Conservation (phyloP, 148 eudicot genomes). For the Rhododendron ferrugineum region DNA sequence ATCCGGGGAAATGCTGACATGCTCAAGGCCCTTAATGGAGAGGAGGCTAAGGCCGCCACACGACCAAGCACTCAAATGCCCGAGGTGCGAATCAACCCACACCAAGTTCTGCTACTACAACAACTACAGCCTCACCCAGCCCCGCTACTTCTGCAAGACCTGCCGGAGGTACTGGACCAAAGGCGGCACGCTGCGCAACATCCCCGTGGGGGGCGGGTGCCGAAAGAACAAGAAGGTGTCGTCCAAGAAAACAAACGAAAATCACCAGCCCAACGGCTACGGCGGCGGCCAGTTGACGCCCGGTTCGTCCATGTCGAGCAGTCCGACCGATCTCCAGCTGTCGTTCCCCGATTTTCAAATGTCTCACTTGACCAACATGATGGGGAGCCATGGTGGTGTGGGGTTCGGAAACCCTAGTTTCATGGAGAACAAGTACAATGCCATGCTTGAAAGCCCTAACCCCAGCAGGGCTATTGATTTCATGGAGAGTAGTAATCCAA, state of each 20-base stretch:
- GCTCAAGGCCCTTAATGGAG: slow-evolving; percentile 62
- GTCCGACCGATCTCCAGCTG: slow-evolving; percentile 47
- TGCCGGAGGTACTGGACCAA: slow-evolving; percentile 28
- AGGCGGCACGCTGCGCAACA: slow-evolving; percentile 20
- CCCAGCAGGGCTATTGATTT: slow-evolving; percentile 43
- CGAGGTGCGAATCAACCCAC: slow-evolving; percentile 20
- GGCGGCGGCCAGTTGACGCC: not conserved
- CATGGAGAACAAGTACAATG: slow-evolving; percentile 25
- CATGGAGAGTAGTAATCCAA: slow-evolving; percentile 48
- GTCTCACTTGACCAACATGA: slow-evolving; percentile 32
- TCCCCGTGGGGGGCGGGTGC: slow-evolving; percentile 23
- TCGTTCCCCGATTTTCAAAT: slow-evolving; percentile 48
- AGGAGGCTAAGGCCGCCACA: slow-evolving; percentile 26
- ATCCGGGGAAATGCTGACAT: slow-evolving; percentile 55
- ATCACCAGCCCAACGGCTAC: not conserved
- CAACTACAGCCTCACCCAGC: slow-evolving; percentile 25
- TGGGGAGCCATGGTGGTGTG: slow-evolving; percentile 12
- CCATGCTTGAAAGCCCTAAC: slow-evolving; percentile 25
- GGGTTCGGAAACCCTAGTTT: slow-evolving; percentile 19
- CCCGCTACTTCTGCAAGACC: slow-evolving; percentile 27
- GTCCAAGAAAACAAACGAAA: slow-evolving; percentile 5
- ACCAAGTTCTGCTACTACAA: slow-evolving; percentile 27
- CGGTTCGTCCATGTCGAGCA: slow-evolving; percentile 13
- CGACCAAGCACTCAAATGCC: slow-evolving; percentile 17
- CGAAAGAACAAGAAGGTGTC: slow-evolving; percentile 23